Percentiles rank a stretch among this genome's conserved stretches.
Conservation (phyloP, 345 rosid species). For the Geranium brycei region DNA sequence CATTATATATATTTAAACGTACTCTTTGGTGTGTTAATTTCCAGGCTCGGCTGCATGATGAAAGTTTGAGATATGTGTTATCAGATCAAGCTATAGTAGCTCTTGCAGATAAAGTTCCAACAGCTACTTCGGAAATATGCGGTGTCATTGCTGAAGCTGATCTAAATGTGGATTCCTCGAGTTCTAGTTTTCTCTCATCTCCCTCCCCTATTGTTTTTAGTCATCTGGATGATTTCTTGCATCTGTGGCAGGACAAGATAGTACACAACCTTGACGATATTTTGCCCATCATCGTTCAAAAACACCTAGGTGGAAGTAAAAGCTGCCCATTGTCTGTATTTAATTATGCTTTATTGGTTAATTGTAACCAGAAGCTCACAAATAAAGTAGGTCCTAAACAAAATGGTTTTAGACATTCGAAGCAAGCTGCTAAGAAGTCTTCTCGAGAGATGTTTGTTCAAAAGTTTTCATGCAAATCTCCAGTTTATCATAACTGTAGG, state of each 20-base stretch:
- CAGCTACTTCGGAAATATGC: constrained; percentile 31
- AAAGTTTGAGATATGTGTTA: constrained; percentile 67
- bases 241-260: constrained; percentile 30
- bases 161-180: constrained; percentile 30
- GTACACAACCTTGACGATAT: constrained; percentile 31
- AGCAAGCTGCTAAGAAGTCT: constrained; percentile 49
- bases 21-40: constrained; percentile 13
- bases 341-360: constrained; percentile 57
- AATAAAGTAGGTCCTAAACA: constrained; percentile 30
- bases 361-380: constrained; percentile 30
- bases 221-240: constrained; percentile 46
- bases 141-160: constrained; percentile 49
- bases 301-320: constrained; percentile 63
- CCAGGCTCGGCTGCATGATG: constrained; percentile 93
- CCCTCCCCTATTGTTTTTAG: constrained; percentile 60
- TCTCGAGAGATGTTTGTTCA: constrained; percentile 73
- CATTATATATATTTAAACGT: constrained; percentile 9
- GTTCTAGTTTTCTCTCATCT: constrained; percentile 30
- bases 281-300: constrained; percentile 40
- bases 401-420: constrained; percentile 37
- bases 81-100: constrained; percentile 70
- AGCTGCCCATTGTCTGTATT: constrained; percentile 59
- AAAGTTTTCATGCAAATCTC: constrained; percentile 94
- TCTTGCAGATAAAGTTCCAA: constrained; percentile 42
- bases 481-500: constrained; percentile 90